Evolutionary conservation across 139 green algal species (phyloP), one percentile per base, ranked within the genome.

Genomic region (Closterium sp.): DNA sequence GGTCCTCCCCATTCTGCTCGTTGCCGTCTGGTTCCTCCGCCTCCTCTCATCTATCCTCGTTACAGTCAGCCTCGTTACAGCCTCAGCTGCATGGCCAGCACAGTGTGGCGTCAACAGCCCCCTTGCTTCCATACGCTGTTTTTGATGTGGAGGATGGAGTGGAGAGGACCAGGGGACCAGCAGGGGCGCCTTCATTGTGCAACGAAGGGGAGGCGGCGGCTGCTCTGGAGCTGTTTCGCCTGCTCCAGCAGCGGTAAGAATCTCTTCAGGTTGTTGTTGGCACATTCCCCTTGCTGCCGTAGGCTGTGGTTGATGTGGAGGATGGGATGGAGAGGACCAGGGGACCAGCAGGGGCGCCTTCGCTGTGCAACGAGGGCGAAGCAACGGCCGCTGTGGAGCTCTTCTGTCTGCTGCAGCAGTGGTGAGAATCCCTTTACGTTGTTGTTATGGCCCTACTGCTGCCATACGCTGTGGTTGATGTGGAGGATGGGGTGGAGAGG

Each of bases 261-360:
- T 66, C 9, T 66, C 1, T 66, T 10, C 38, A 66, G 3, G 19
- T 12, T 12, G 38, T 9, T 66, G 3, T 10, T 66, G 38, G 38
- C 2, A 10, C 0, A 10, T 8, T 66, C 21, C 19, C 16, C 4
- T 87, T 94, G 30, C 34, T 33, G 4, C 91, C 91, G 31, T 94
- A 93, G 89, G 93, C 36, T 38, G 89, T 94, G 36, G 93, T 94
- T 34, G 90, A 95, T 84, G 90, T 94, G 8, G 30, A 36, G 23
- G 87, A 89, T 33, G 92, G 94, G 0, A 66, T n/a, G 33, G 92
- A 94, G 66, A 30, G 91, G 23, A 93, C 43, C 1, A 84, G 35
- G 84, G 35, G 85, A 8, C 12, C 89, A 28, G n/a, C 84, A 31
- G 90, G 43, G 19, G 64, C 81, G 16, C 23, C 90, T 19, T 94